Evolutionary conservation across 345 rosid species (phyloP).

Genomic region (Abelmoschus esculentus): DNA sequence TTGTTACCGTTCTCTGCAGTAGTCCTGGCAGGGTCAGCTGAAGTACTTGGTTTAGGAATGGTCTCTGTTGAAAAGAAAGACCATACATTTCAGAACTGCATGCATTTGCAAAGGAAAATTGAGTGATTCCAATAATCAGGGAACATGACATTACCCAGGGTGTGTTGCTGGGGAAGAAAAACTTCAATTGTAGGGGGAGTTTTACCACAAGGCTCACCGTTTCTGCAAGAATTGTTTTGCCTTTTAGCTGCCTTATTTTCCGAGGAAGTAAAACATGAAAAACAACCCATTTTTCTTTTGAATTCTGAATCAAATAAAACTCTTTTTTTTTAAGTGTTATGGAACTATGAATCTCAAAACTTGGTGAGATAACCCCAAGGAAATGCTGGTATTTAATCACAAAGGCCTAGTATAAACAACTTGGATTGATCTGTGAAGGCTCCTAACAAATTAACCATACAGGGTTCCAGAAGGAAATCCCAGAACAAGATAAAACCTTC

Average conservation of each 20-base stretch:
- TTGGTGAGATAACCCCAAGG: not conserved
- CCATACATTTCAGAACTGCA: not conserved
- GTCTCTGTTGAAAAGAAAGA: constrained; percentile 15
- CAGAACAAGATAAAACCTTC: not conserved
- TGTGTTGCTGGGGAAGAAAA: constrained; percentile 3
- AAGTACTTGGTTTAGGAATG: constrained; percentile 9
- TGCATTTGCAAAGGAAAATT: not conserved
- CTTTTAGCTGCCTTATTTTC: constrained; percentile 36
- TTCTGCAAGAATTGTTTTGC: constrained; percentile 21
- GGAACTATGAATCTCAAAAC: not conserved
- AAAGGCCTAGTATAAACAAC: not conserved
- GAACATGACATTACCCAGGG: constrained; percentile 19
- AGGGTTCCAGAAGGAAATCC: not conserved
- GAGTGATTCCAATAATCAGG: not conserved
- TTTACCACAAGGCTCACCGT: not conserved
- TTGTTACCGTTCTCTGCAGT: constrained; percentile 17
- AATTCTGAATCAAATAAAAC: not conserved
- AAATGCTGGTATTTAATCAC: not conserved
- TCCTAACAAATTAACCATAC: not conserved
- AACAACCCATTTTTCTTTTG: constrained; percentile 56
- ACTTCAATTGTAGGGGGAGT: constrained; percentile 7
- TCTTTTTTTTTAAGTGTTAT: not conserved
- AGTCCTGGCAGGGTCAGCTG: not conserved
- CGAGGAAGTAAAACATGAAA: constrained; percentile 60
- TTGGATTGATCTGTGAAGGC: not conserved